phyloP scores from a whole-genome alignment of 805 yeast genomes.

The Lachancea kluyveri region DNA sequence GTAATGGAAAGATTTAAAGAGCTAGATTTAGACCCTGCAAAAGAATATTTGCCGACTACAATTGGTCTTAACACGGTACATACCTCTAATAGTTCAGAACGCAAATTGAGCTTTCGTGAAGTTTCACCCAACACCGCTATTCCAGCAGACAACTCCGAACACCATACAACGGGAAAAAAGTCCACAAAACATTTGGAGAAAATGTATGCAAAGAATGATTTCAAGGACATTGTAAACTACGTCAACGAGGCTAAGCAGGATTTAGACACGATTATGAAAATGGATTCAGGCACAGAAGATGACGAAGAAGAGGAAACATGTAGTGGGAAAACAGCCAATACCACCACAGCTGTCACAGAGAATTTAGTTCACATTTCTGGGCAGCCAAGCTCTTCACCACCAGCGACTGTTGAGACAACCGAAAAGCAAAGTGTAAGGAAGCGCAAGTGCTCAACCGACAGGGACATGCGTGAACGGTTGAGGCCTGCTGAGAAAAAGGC shows the following conservation, averaged over 20 bases:
- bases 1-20: constrained; percentile 24
- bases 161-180: background rate
- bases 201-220: constrained; percentile 24
- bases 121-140: constrained; percentile 3
- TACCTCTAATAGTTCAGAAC: background rate
- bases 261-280: constrained; percentile 14
- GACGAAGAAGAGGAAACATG: constrained; percentile 4
- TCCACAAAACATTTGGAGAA: constrained; percentile 21
- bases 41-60: constrained; percentile 24
- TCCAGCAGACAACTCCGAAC: background rate
- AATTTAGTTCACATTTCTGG: constrained; percentile 1
- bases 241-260: constrained; percentile 26
- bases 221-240: constrained; percentile 23
- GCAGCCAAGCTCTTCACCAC: too few species aligned
- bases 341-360: background rate
- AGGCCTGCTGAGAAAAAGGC: constrained; percentile 25
- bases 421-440: constrained; percentile 9
- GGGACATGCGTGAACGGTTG: constrained; percentile 13
- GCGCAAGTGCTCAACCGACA: constrained; percentile 9
- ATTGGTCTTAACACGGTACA: constrained; percentile 18
- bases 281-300: constrained; percentile 14
- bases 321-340: constrained; percentile 2
- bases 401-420: background rate
- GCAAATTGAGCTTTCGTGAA: constrained; percentile 4
- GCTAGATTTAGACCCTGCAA: constrained; percentile 21